A percentile compares a stretch with the other conserved stretches of the same genome.
Evolutionary conservation across 2,329 filamentous ascomycete species (phyloP).

Genomic region (Ilyonectria mors-panacis): DNA sequence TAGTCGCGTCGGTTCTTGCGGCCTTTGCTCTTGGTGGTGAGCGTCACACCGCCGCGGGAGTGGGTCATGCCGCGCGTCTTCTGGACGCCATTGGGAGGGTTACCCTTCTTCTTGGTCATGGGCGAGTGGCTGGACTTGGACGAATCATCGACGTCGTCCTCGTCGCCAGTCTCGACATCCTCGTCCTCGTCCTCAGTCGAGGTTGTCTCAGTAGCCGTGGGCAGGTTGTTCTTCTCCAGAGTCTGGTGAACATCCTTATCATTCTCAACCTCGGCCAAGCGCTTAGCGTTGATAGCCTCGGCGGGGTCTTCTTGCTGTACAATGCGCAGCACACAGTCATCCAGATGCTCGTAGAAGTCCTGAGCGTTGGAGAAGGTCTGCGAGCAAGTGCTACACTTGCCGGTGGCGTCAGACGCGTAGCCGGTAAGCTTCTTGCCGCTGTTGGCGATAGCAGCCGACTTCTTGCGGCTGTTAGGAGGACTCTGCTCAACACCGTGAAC

Average conservation of each 20-base stretch:
- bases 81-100: conserved; percentile 70
- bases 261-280: conserved; percentile 76
- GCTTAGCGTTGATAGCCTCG: conserved; percentile 77
- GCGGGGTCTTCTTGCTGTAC: conserved; percentile 80
- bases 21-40: conserved; percentile 72
- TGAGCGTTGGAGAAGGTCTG: conserved; percentile 93
- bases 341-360: conserved; percentile 98
- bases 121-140: conserved; percentile 62
- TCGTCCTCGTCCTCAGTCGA: conserved; percentile 68
- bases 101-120: conserved; percentile 69
- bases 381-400: conserved; percentile 96
- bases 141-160: conserved; percentile 63
- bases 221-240: conserved; percentile 74
- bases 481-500: conserved; percentile 95
- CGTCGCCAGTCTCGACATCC: conserved; percentile 66
- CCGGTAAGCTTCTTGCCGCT: conserved; percentile 76
- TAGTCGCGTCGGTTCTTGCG: conserved; percentile 96
- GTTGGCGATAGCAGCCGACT: conserved; percentile 59
- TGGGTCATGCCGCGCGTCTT: conserved; percentile 83
- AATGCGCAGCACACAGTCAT: conserved; percentile 80
- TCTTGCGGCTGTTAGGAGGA: conserved; percentile 91
- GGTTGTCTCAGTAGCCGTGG: conserved; percentile 58
- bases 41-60: conserved; percentile 80
- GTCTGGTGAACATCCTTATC: conserved; percentile 74
- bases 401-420: conserved; percentile 84